A percentile compares a stretch with the other conserved stretches of the same genome.
These are phyloP conservation scores for Penicillium brasilianum DNA, from an alignment of 2,329 filamentous ascomycete species.

Conservation along the genomic window DNA sequence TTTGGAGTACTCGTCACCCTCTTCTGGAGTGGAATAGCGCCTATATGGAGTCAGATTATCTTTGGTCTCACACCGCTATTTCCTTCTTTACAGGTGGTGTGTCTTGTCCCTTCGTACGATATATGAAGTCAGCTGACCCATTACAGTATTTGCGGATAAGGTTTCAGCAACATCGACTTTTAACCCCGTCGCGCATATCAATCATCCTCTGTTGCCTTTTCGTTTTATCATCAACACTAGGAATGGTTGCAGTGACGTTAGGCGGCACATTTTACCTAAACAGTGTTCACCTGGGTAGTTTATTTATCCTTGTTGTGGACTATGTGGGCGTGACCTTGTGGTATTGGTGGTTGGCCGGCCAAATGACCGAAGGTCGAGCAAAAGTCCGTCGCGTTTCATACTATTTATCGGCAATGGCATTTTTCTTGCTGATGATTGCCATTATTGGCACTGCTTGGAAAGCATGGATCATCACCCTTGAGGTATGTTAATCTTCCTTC, in stretches of 20 bases:
- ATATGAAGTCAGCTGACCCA: no score
- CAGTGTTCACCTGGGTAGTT: not conserved
- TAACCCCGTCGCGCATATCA: no score
- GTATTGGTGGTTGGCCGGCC: not conserved
- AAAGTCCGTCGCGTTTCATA: not conserved
- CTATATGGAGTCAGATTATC: slow-evolving; percentile 1
- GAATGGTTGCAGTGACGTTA: not conserved
- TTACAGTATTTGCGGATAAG: no score
- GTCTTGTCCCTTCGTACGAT: no score
- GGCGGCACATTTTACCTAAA: not conserved
- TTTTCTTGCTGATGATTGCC: not conserved
- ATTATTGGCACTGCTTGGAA: not conserved
- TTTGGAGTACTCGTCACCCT: not conserved
- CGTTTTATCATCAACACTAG: no score
- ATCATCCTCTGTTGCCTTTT: no score
- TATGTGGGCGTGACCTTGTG: not conserved
- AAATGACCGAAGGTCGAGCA: not conserved
- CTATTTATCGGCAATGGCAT: not conserved
- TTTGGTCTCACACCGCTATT: no score
- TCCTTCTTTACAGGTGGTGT: no score
- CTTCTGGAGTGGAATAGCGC: not conserved
- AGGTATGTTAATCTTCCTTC: not conserved
- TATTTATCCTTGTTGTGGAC: not conserved
- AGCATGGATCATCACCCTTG: not conserved
- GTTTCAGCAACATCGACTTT: no score